phyloP scores from a whole-genome alignment of 176 grass and related monocot genomes.

The Olyra latifolia region DNA sequence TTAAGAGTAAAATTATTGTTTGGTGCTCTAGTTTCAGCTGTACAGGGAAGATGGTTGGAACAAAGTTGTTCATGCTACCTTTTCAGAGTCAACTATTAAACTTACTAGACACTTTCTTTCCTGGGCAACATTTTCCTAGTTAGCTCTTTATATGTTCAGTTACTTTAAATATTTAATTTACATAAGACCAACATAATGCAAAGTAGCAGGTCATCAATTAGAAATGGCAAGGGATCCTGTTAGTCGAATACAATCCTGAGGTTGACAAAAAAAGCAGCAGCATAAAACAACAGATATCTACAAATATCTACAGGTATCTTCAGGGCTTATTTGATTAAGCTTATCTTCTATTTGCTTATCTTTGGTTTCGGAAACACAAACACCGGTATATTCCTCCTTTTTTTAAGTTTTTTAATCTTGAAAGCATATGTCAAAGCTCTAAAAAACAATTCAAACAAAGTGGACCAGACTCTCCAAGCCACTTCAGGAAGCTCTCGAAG shows the following conservation, averaged over 20 bases:
- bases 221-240: not conserved
- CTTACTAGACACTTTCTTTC: not conserved
- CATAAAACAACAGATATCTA: not conserved
- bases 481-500: no score
- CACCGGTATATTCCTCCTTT: no score
- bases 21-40: not conserved
- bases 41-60: not conserved
- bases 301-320: no score
- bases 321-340: no score
- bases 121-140: not conserved
- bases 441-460: no score
- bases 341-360: no score
- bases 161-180: not conserved
- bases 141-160: not conserved
- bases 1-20: not conserved
- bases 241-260: not conserved
- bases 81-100: not conserved
- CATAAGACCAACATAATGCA: not conserved
- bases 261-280: not conserved
- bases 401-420: no score
- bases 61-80: not conserved
- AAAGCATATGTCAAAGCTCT: no score
- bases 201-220: not conserved
- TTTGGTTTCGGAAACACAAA: no score
- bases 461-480: no score